phyloP scores from a whole-genome alignment of 78 protist species.

The Dictyostelium firmibasis region DNA sequence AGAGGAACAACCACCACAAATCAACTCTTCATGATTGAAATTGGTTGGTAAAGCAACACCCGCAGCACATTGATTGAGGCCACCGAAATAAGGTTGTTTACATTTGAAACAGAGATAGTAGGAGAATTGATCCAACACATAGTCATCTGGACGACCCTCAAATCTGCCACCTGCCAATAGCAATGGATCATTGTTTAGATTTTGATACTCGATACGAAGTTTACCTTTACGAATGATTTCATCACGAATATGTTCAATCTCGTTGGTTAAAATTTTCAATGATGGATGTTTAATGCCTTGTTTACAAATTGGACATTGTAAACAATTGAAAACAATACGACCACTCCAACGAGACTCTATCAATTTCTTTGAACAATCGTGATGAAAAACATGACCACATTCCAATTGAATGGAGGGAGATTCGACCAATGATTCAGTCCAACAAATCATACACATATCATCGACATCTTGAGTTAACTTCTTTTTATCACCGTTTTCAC shows the following conservation, averaged over 20 bases:
- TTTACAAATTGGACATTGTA: constrained; percentile 87
- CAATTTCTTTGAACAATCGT: constrained; percentile 41
- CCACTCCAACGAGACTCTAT: constrained; percentile 78
- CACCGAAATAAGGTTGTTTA: constrained; percentile 86
- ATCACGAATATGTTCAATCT: constrained; percentile 31
- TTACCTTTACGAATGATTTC: constrained; percentile 70
- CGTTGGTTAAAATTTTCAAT: constrained; percentile 17
- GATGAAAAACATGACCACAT: constrained; percentile 88
- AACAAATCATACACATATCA: constrained; percentile 87
- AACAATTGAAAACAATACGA: constrained; percentile 84
- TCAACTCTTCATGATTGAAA: constrained; percentile 77
- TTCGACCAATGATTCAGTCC: constrained; percentile 74
- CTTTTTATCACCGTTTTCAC: not conserved
- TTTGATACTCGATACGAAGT: constrained; percentile 31
- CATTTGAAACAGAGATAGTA: constrained; percentile 85
- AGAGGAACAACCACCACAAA: constrained; percentile 81
- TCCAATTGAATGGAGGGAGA: constrained; percentile 84
- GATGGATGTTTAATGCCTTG: constrained; percentile 50
- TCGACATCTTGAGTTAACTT: constrained; percentile 71
- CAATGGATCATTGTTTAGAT: constrained; percentile 31
- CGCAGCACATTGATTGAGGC: constrained; percentile 74
- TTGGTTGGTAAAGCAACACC: constrained; percentile 19
- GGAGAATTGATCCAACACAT: constrained; percentile 58
- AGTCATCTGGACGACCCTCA: constrained; percentile 43
- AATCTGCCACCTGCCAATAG: constrained; percentile 43